Percentiles rank a stretch among this genome's conserved stretches.
These are phyloP conservation scores for Zea luxurians DNA, from an alignment of 176 grass and related monocot species.

Conservation along the genomic window DNA sequence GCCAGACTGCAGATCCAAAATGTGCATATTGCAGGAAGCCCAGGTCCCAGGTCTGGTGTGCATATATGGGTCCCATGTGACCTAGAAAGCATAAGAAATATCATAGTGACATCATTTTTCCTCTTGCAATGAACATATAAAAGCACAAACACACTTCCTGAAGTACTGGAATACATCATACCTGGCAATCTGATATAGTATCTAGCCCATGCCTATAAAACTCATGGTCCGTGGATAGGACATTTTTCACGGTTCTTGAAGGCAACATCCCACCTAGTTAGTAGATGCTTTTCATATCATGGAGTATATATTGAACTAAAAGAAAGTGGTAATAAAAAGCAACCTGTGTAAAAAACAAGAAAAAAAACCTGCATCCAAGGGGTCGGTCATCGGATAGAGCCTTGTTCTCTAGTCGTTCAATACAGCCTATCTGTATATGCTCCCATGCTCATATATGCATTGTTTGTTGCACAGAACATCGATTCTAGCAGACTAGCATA, in stretches of 20 bases:
- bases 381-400: conserved; percentile 25
- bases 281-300: conserved; percentile 11
- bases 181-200: no score
- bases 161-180: conserved; percentile 17
- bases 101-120: not conserved
- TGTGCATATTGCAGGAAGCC: no score
- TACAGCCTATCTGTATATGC: conserved; percentile 49
- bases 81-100: no score
- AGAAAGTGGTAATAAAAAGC: not conserved
- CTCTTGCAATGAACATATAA: not conserved
- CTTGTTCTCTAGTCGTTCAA: conserved; percentile 45
- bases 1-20: no score
- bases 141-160: not conserved
- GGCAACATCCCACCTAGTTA: conserved; percentile 45
- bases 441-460: conserved; percentile 58
- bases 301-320: conserved; percentile 7
- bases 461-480: conserved; percentile 5
- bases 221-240: conserved; percentile 37
- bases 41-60: no score
- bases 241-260: conserved; percentile 54
- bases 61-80: no score
- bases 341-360: not conserved
- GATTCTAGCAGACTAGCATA: not conserved
- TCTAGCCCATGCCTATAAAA: no score
- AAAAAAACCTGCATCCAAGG: conserved; percentile 60